Conservation (phyloP, 169 alveolate species). For the Plasmodium yoelii region DNA sequence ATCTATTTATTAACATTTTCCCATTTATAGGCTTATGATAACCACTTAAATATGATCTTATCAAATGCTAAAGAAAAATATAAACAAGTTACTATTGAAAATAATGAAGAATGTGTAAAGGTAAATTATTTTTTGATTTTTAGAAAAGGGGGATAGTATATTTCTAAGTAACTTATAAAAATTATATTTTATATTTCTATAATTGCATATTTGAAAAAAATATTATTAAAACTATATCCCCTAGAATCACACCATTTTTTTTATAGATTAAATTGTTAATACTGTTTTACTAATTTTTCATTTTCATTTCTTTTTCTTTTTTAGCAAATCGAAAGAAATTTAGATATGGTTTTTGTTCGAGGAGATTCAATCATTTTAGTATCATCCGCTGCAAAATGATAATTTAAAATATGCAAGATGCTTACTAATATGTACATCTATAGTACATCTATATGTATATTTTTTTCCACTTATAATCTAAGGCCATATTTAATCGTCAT, state of each 20-base stretch:
- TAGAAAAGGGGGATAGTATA: no score
- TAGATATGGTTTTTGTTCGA: constrained; percentile 89
- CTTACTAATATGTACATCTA: neutral
- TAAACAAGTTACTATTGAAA: constrained; percentile 30
- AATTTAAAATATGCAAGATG: neutral
- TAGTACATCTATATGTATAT: neutral
- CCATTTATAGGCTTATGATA: constrained; percentile 90
- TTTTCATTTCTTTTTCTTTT: constrained; percentile 2
- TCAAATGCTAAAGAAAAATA: constrained; percentile 91
- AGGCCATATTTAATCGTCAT: neutral
- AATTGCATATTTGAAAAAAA: no score
- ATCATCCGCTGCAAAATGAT: constrained; percentile 81
- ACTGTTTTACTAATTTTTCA: no score
- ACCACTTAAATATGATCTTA: constrained; percentile 92
- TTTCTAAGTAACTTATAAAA: no score
- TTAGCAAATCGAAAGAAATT: constrained; percentile 83
- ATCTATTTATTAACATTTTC: neutral
- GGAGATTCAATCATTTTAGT: constrained; percentile 93
- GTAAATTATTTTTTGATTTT: constrained; percentile 62
- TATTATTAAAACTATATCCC: no score
- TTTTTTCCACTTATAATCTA: no score
- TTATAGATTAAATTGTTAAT: no score
- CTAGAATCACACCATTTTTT: no score
- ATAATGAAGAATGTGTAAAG: constrained; percentile 51
- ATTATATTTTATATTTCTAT: no score